phyloP scores from a whole-genome alignment of 495 filamentous ascomycete genomes.

The Trichoderma reesei region DNA sequence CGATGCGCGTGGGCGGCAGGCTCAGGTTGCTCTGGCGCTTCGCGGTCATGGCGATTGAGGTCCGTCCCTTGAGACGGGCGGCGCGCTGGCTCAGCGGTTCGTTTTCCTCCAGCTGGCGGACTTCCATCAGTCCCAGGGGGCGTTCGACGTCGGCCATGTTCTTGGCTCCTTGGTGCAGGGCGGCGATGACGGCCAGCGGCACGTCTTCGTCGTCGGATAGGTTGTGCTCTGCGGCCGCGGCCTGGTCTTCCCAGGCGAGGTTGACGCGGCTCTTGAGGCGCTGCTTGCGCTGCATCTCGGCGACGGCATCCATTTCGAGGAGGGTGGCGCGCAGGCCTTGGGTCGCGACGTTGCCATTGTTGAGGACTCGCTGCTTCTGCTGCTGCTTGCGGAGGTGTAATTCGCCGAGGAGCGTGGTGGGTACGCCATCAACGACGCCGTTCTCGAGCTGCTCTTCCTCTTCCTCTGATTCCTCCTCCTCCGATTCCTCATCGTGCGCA shows the following conservation, averaged over 20 bases:
- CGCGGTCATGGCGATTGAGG: slow-evolving; percentile 4
- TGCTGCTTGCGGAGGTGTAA: slow-evolving; percentile 81
- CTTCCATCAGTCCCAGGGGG: slow-evolving; percentile 77
- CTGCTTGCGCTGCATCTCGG: slow-evolving; percentile 70
- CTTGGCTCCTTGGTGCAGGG: slow-evolving; percentile 42
- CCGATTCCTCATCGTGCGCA: slow-evolving; percentile 25
- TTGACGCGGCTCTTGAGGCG: slow-evolving; percentile 65
- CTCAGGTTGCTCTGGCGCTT: slow-evolving; percentile 35
- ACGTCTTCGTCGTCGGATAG: slow-evolving; percentile 59
- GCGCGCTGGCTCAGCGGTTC: slow-evolving; percentile 78
- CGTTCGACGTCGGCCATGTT: slow-evolving; percentile 44
- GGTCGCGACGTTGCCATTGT: slow-evolving; percentile 53
- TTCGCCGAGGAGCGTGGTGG: slow-evolving; percentile 87
- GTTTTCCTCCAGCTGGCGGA: slow-evolving; percentile 76
- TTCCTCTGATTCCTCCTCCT: slow-evolving; percentile 30
- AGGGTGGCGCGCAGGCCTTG: slow-evolving; percentile 82
- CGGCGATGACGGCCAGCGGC: slow-evolving; percentile 70
- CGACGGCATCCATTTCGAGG: slow-evolving; percentile 82
- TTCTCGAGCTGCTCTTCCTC: slow-evolving; percentile 30
- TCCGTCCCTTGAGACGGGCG: slow-evolving; percentile 58
- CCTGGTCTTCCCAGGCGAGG: slow-evolving; percentile 76
- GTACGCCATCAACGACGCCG: slow-evolving; percentile 51
- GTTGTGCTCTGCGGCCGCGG: slow-evolving; percentile 39
- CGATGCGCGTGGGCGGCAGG: slow-evolving; percentile 17
- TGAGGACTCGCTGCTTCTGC: slow-evolving; percentile 63